Evolutionary conservation across 202 grass and related monocot species (phyloP), one percentile per base, ranked within the genome.

Genomic region (Setaria italica): DNA sequence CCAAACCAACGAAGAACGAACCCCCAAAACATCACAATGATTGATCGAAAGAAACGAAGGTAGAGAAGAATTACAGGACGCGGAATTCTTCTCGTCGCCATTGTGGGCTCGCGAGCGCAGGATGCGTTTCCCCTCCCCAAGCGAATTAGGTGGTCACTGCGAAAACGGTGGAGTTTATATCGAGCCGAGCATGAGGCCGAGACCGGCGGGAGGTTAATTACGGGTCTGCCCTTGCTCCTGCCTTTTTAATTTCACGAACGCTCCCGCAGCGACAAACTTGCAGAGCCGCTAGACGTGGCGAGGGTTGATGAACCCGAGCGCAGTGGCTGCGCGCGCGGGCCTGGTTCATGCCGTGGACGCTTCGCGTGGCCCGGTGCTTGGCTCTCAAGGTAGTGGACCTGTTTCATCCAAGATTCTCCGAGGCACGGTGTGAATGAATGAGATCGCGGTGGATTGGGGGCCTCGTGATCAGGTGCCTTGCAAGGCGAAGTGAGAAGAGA

Each of bases 141-240:
- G 41, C 70, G 15, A 15, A 60, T 76, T 49, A 42, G 77, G 48
- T 33, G 35, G 62, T 11, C 59, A 33, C 39, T 19, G 46, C 55
- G 67, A 19, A 65, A 64, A 56, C 47, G 79, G 79, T 42, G 72
- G 80, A 21, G 80, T 53, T 70, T 84, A 84, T 90, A 79, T 42
- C 29, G 70, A 14, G 17, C 6, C 2, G 2, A 58, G 8, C 33
- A 6, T 25, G 7, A 39, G n/a, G 80, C 4, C 34, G 25, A 76
- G 11, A 11, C 72, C 0, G 7, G 46, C 12, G 70, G 70, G 50
- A 25, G 0, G 0, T 7, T 45, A 12, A 11, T 57, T 49, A 78
- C 55, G 47, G 55, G 4, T 48, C 7, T 81, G 45, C 63, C 77
- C 70, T 12, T 9, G 2, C 33, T 57, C 1, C 68, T 45, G n/a